Percentiles rank a stretch among this genome's conserved stretches.
phyloP scores from a whole-genome alignment of 352 stramenopile species.

The Globisporangium uncinulatum region DNA sequence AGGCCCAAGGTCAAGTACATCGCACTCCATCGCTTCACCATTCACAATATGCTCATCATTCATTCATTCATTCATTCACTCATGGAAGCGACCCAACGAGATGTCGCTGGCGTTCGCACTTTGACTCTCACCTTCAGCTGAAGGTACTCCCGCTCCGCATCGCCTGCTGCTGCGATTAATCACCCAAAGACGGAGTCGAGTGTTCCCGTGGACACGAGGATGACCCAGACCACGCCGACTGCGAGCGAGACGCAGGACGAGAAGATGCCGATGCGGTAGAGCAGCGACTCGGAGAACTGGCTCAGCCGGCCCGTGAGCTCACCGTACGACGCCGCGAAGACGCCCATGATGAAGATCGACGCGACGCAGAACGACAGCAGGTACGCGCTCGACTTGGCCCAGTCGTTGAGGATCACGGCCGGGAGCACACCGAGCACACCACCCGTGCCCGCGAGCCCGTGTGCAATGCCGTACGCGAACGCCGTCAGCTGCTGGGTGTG shows the following conservation, averaged over 20 bases:
- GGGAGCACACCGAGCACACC: conserved; percentile 80
- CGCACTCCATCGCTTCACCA: too few species aligned
- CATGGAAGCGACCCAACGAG: conserved; percentile 49
- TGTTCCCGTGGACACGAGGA: conserved; percentile 60
- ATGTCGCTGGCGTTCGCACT: too few species aligned
- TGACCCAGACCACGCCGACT: conserved; percentile 68
- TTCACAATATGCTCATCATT: too few species aligned
- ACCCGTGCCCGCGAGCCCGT: conserved; percentile 73
- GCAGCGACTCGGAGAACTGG: conserved; percentile 45
- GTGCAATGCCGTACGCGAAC: conserved; percentile 76
- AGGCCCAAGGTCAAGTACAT: too few species aligned
- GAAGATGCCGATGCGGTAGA: conserved; percentile 61
- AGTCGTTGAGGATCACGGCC: conserved; percentile 80
- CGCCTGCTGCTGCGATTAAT: not conserved
- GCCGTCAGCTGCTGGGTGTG: conserved; percentile 58
- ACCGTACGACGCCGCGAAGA: conserved; percentile 79
- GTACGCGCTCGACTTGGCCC: conserved; percentile 66
- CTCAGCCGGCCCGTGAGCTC: conserved; percentile 56
- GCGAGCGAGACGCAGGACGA: conserved; percentile 58
- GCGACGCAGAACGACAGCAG: conserved; percentile 80
- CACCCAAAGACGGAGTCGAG: conserved; percentile 67
- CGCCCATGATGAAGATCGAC: conserved; percentile 85
- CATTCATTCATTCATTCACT: not conserved
- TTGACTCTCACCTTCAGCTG: too few species aligned
- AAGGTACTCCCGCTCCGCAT: too few species aligned